Conservation (phyloP, 148 eudicot species). For the Rhododendron mucronatum region DNA sequence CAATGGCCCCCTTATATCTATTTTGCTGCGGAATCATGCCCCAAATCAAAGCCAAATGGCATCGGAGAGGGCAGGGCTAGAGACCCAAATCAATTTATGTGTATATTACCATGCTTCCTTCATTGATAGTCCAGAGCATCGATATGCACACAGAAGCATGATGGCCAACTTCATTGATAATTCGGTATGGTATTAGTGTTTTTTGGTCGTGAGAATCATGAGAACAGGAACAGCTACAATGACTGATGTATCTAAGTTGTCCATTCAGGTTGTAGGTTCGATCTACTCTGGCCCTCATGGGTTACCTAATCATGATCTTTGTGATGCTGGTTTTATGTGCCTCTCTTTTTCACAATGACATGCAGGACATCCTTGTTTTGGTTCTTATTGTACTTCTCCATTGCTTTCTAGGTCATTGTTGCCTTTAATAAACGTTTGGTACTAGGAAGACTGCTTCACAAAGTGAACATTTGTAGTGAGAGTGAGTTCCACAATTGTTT, state of each 20-base stretch:
- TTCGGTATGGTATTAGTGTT: not conserved
- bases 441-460: not conserved
- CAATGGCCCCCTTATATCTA: too few relatives aligned
- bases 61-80: too few relatives aligned
- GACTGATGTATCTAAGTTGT: constrained; percentile 7
- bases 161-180: too few relatives aligned
- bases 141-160: too few relatives aligned
- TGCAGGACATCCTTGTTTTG: not conserved
- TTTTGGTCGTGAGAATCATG: not conserved
- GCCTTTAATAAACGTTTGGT: not conserved
- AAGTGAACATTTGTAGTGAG: not conserved
- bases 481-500: not conserved
- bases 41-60: too few relatives aligned
- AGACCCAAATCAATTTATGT: too few relatives aligned
- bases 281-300: not conserved
- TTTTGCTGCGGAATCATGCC: too few relatives aligned
- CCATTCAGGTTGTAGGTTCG: not conserved
- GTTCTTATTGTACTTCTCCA: not conserved
- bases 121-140: too few relatives aligned
- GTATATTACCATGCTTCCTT: too few relatives aligned
- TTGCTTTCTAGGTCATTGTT: not conserved
- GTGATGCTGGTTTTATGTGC: not conserved
- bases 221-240: not conserved
- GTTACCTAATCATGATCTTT: not conserved
- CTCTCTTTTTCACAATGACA: not conserved